Conservation (phyloP, 148 eudicot species). For the Rhododendron molle region DNA sequence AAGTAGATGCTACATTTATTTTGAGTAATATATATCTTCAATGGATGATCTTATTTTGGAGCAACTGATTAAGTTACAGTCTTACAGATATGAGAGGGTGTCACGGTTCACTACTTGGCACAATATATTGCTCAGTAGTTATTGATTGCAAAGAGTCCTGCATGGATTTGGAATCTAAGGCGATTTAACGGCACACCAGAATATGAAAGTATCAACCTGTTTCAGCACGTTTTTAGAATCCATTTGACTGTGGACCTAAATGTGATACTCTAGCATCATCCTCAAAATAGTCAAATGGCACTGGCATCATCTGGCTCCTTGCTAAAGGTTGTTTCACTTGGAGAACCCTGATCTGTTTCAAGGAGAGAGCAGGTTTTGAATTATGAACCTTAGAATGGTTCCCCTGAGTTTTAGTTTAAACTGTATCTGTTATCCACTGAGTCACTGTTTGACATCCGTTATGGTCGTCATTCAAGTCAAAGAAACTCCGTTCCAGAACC, state of each 20-base stretch:
- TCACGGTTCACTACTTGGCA: neutral
- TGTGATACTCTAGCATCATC: neutral
- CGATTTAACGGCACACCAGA: neutral
- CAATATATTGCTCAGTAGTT: neutral
- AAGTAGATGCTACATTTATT: neutral
- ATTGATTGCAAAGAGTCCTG: neutral
- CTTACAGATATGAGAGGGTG: neutral
- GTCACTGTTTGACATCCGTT: neutral
- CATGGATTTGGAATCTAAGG: neutral
- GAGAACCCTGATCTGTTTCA: neutral
- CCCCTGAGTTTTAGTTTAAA: neutral
- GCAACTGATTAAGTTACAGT: neutral
- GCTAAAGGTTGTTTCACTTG: neutral
- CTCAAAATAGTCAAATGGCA: neutral
- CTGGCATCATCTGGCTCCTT: neutral
- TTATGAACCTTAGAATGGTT: neutral
- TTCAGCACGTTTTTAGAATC: neutral
- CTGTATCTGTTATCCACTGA: neutral
- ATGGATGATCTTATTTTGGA: neutral
- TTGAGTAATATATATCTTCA: neutral
- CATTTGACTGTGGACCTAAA: neutral
- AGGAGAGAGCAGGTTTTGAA: neutral
- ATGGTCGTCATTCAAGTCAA: neutral
- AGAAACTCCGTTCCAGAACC: neutral
- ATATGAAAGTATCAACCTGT: neutral